phyloP scores from a whole-genome alignment of 139 green algal species.

The Tetradesmus lagerheimii region DNA sequence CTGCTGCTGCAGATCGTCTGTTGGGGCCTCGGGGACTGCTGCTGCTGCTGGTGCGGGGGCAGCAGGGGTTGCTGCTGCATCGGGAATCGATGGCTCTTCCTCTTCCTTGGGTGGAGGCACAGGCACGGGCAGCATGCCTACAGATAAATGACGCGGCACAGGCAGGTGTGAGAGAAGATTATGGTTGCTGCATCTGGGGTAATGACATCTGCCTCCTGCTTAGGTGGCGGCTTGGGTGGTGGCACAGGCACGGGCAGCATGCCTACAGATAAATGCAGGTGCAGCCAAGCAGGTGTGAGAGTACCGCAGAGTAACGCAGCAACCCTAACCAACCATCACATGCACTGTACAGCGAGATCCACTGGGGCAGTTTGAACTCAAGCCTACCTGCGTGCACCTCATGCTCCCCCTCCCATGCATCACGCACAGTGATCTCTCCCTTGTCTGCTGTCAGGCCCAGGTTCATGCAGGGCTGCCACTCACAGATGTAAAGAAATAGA shows the following conservation, averaged over 20 bases:
- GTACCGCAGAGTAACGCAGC: too few relatives aligned
- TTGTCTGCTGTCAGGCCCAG: background rate
- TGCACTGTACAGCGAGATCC: too few relatives aligned
- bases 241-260: background rate
- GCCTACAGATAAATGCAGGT: background rate
- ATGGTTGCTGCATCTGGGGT: background rate
- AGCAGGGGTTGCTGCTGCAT: background rate
- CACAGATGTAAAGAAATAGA: too few relatives aligned
- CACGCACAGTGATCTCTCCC: background rate
- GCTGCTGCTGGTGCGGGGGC: background rate
- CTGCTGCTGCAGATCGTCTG: background rate
- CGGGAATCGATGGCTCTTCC: background rate
- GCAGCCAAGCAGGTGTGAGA: too few relatives aligned
- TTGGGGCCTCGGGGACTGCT: background rate
- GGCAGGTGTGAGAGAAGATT: background rate
- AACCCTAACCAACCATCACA: too few relatives aligned
- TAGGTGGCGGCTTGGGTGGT: background rate
- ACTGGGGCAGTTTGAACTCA: too few relatives aligned
- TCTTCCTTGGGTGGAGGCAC: background rate
- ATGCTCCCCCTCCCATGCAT: conserved; percentile 19
- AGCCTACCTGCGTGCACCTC: background rate
- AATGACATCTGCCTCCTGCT: background rate
- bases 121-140: background rate
- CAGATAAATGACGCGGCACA: background rate
- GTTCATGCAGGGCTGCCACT: background rate